Base-by-base conservation (phyloP, 2,329 filamentous ascomycete genomes). In the Curvularia verruculosa region DNA sequence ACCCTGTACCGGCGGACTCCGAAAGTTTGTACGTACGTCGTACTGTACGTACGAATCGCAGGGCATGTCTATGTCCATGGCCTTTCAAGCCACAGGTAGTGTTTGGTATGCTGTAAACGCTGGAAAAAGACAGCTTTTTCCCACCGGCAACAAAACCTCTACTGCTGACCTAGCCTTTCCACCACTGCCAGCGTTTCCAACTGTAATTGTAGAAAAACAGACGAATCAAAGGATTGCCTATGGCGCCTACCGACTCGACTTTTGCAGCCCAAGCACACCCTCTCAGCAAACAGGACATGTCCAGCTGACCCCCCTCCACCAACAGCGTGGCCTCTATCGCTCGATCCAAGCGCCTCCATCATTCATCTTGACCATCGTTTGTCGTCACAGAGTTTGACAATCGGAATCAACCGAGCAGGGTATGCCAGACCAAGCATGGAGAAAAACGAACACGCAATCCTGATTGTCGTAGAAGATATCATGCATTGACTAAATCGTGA, bases 301-400 rank as follows among this genome's bases (percentile, higher is more conserved):
- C 46, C 61, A 62, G 59, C 60, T 63, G 62, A 65, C 59, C 39
- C 57, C 23, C 15, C 26, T 29, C 26, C 39, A 28, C 40, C 36
- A 40, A 40, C 28, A 6, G n/a, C 19, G 19, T 45, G 18, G n/a
- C 34, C 13, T 34, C 43, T 24, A 50, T 56, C 49, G 41, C 44
- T 56, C 48, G 39, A 60, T 41, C 39, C 39, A 41, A 41, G n/a
- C 31, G 55, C 52, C 43, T 52, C 50, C 40, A 46, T 48, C 44
- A 47, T 36, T n/a, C 31, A n/a, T 36, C 31, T 36, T 6, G 13
- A n/a, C 31, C 31, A 36, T 36, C 31, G 15, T 36, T n/a, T 29
- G 12, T 36, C 31, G 31, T 28, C 49, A 54, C 41, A 49, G 5
- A 41, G 39, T 21, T 7, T 15, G 18, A 18, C 37, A 29, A n/a